Conservation (phyloP, 768 basidiomycete species). For the Lactarius akahatsu region DNA sequence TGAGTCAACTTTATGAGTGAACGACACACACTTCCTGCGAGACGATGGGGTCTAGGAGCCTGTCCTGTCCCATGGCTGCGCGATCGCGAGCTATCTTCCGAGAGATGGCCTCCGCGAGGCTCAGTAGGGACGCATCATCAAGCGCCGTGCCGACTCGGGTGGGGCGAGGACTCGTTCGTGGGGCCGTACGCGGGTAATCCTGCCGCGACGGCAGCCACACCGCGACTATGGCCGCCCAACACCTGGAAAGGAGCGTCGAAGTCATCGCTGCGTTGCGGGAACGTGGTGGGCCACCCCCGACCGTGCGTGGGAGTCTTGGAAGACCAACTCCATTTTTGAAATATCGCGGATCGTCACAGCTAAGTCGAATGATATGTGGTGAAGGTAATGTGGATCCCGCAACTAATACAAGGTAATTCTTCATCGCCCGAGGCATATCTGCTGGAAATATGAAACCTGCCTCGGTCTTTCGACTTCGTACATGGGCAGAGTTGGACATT, state of each 20-base stretch:
- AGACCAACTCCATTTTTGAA: not conserved
- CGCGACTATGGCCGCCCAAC: not conserved
- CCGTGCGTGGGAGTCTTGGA: conserved; percentile 17
- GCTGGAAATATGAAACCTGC: too few species aligned
- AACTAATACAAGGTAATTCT: too few species aligned
- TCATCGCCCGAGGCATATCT: too few species aligned
- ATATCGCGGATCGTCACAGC: not conserved
- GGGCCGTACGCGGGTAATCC: not conserved
- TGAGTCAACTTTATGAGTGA: too few species aligned
- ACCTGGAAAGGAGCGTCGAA: conserved; percentile 9
- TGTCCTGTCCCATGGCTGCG: not conserved
- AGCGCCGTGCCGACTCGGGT: not conserved
- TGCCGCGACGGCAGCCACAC: not conserved
- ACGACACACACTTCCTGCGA: conserved; percentile 16
- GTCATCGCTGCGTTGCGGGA: conserved; percentile 6
- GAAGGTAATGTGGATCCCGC: too few species aligned
- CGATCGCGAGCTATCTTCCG: conserved; percentile 10
- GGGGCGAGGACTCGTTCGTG: not conserved
- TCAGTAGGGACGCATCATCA: conserved; percentile 11
- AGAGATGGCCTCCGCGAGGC: conserved; percentile 12
- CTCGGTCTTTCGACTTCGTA: too few species aligned
- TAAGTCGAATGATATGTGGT: not conserved
- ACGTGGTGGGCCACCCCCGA: not conserved
- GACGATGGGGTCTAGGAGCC: not conserved
- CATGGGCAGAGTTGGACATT: too few species aligned